Percentiles rank a stretch among this genome's conserved stretches.
Conservation (phyloP, 768 basidiomycete genomes). For the Pleurotus tuoliensis region DNA sequence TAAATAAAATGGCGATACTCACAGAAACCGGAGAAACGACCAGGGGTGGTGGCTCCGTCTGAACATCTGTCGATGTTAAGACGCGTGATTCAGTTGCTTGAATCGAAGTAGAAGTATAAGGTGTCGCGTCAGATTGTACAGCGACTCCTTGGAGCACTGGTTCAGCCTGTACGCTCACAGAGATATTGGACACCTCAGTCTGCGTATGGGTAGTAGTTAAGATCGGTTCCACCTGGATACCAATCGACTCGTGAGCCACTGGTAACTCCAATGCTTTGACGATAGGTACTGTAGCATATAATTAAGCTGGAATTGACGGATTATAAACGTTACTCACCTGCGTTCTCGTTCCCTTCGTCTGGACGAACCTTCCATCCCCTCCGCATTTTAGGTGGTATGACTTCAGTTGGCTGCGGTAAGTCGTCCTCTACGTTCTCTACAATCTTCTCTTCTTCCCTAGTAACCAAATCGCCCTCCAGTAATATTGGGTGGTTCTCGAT, state of each 20-base stretch:
- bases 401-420: slow-evolving; percentile 24
- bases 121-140: slow-evolving; percentile 15
- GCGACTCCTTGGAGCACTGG: slow-evolving; percentile 13
- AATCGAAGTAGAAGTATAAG: slow-evolving; percentile 10
- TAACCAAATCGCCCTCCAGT: slow-evolving; percentile 49
- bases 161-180: slow-evolving; percentile 21
- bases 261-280: slow-evolving; percentile 8
- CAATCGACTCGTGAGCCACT: slow-evolving; percentile 33
- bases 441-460: slow-evolving; percentile 37
- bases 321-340: slow-evolving; percentile 29
- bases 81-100: slow-evolving; percentile 15
- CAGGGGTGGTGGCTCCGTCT: slow-evolving; percentile 16
- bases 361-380: slow-evolving; percentile 52
- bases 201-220: slow-evolving; percentile 37
- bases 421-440: slow-evolving; percentile 36
- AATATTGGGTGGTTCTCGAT: slow-evolving; percentile 56
- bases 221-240: slow-evolving; percentile 37
- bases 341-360: slow-evolving; percentile 36
- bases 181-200: slow-evolving; percentile 13
- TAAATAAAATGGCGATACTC: not conserved
- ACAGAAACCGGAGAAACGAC: not conserved
- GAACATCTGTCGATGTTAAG: slow-evolving; percentile 14
- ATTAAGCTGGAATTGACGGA: slow-evolving; percentile 5
- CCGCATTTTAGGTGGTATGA: slow-evolving; percentile 63
- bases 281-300: not conserved